Base-by-base conservation (phyloP, 352 stramenopile species). In the Aphanomyces cochlioides region DNA sequence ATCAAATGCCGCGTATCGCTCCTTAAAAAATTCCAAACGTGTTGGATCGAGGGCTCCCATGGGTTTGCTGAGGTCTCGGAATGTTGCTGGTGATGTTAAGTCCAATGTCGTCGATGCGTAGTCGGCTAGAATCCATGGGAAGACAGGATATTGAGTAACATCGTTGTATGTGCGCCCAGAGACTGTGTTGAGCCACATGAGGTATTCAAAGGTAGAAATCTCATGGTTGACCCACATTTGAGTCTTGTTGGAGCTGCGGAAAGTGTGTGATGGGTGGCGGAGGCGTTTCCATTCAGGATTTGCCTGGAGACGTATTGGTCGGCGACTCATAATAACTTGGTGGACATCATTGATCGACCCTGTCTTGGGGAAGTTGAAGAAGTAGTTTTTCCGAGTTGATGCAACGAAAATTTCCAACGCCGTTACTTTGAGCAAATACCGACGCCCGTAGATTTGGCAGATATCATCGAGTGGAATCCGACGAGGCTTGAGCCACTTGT, bases 141-240 rank as follows among this genome's bases (percentile, higher is more conserved):
- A 97, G 36, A 98, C 95, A 17, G 98, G 97, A 78, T 99, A 99
- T 76, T 98, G 95, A 1, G 85, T 96, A 56, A 97, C 76, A 71
- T 97, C 92, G 47, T 97, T 97, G 75, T 96, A 95, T 38, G 85
- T 96, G 21, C 91, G 77, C 0, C 90, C 91, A 43, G 89, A 90
- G 39, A 93, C 86, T 17, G 86, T 96, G 75, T 98, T 97, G 34
- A 97, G 76, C 84, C 88, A 93, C 81, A 95, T 94, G 6, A 97
- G 77, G 73, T 98, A 97, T 69, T 96, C 88, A 75, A 98, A 99
- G 64, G 98, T 99, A 13, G 90, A 98, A 47, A 99, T 92, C 66
- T 95, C 87, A 67, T 94, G 83, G 39, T 90, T 82, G 28, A 90
- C 76, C 87, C 87, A 95, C 13, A 78, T 77, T 34, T 73, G 73